phyloP scores from a whole-genome alignment of 495 filamentous ascomycete species.

The Paragyromitra xinjiangensis region DNA sequence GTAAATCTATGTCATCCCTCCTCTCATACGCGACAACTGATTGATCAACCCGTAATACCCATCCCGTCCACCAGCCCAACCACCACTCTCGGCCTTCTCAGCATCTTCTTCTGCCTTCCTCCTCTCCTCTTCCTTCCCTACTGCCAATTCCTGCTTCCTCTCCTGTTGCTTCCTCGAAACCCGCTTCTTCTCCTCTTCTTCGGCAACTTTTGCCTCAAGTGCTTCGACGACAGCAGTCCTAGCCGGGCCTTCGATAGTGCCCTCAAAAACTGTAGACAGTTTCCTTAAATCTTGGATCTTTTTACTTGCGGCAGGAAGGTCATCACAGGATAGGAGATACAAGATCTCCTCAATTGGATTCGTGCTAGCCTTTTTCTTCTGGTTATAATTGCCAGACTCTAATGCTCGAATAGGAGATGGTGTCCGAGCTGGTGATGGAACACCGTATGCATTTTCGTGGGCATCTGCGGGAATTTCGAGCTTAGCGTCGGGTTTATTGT shows the following conservation, averaged over 20 bases:
- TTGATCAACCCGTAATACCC: conserved; percentile 75
- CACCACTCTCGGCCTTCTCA: conserved; percentile 54
- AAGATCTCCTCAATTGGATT: conserved; percentile 75
- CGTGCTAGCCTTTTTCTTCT: conserved; percentile 65
- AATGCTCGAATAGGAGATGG: conserved; percentile 68
- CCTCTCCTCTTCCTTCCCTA: conserved; percentile 42
- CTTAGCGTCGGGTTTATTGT: conserved; percentile 4
- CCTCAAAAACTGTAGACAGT: conserved; percentile 83
- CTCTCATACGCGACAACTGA: conserved; percentile 79
- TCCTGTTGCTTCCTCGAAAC: conserved; percentile 62
- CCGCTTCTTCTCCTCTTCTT: conserved; percentile 64
- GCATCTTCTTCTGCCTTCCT: conserved; percentile 36
- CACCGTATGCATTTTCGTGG: conserved; percentile 59
- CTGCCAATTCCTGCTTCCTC: conserved; percentile 38
- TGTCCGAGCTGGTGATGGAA: conserved; percentile 77
- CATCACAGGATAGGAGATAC: conserved; percentile 67
- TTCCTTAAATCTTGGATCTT: conserved; percentile 77
- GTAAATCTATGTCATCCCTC: conserved; percentile 68
- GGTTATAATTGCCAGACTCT: conserved; percentile 81
- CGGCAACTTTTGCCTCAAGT: conserved; percentile 69
- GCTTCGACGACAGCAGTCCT: conserved; percentile 81
- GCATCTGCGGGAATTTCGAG: conserved; percentile 61
- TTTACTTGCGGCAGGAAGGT: conserved; percentile 72
- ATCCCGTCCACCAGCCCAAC: conserved; percentile 53
- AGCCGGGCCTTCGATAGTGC: conserved; percentile 90